These are phyloP conservation scores for Cryptococcus amylolentus DNA, from an alignment of 1,284 basidiomycete genomes.

Conservation along the genomic window DNA sequence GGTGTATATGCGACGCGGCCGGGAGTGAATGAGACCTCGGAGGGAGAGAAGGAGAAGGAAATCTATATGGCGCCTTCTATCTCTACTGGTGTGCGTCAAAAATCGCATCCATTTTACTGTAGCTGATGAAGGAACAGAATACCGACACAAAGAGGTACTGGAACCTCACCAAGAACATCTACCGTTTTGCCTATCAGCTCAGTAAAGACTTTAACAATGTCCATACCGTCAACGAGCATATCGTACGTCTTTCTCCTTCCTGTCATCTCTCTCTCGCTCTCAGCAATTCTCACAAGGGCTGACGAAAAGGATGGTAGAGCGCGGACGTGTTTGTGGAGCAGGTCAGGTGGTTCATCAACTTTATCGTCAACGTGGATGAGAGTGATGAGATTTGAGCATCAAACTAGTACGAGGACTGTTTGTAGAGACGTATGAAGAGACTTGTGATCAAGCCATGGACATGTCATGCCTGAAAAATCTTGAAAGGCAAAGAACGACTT, in stretches of 20 bases:
- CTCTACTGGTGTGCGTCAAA: conserved; percentile 28
- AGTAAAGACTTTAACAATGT: conserved; percentile 18
- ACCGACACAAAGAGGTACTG: conserved; percentile 47
- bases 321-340: conserved; percentile 38
- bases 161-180: conserved; percentile 44
- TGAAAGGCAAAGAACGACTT: too few species aligned
- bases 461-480: too few species aligned
- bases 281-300: not conserved
- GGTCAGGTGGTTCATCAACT: conserved; percentile 41
- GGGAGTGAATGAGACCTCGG: not conserved
- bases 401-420: too few species aligned
- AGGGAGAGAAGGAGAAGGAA: conserved; percentile 20
- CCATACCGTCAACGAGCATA: conserved; percentile 44
- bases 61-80: conserved; percentile 36
- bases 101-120: not conserved
- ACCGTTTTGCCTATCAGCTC: conserved; percentile 36
- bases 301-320: conserved; percentile 7
- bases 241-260: conserved; percentile 11
- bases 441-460: too few species aligned
- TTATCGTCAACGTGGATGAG: conserved; percentile 44
- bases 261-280: not conserved
- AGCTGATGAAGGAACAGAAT: conserved; percentile 17
- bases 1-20: conserved; percentile 32
- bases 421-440: too few species aligned
- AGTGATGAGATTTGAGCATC: conserved; percentile 21